phyloP scores from a whole-genome alignment of 106 monocot species.

The Platanthera guangdongensis region DNA sequence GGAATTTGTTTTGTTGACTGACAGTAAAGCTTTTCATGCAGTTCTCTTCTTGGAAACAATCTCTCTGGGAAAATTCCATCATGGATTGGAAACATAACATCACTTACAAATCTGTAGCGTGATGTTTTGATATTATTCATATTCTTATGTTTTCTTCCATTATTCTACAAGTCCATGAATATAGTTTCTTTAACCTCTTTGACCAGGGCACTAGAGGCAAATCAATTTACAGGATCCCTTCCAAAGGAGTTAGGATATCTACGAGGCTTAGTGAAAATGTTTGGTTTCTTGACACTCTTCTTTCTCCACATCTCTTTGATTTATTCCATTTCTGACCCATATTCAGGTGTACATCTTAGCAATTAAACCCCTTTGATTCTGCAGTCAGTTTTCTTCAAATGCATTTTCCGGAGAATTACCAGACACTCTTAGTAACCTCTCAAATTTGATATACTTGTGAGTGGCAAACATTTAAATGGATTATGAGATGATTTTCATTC shows the following conservation, averaged over 20 bases:
- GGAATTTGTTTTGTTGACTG: background rate
- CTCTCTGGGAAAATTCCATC: conserved; percentile 6
- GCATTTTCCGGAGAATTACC: conserved; percentile 8
- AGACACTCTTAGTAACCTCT: conserved; percentile 4
- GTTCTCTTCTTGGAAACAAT: conserved; percentile 10
- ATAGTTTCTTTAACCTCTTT: background rate
- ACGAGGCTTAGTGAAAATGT: conserved; percentile 1
- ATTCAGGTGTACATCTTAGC: background rate
- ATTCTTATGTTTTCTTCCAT: background rate
- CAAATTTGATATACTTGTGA: conserved; percentile 8
- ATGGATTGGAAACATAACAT: conserved; percentile 9
- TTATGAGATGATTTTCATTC: background rate
- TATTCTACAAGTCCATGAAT: background rate
- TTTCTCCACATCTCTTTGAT: background rate
- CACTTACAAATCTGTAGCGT: conserved; percentile 6
- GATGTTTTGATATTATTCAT: background rate
- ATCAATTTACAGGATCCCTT: conserved; percentile 11
- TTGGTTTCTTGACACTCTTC: background rate
- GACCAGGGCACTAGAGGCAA: background rate
- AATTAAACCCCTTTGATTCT: background rate
- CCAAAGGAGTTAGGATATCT: conserved; percentile 10
- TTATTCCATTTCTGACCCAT: background rate
- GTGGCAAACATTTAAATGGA: background rate
- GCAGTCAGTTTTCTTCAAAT: conserved; percentile 3
- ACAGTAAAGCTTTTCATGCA: conserved; percentile 1